Evolutionary conservation across 2,329 filamentous ascomycete species (phyloP), one percentile per base, ranked within the genome.

Genomic region (Aspergillus transmontanensis): DNA sequence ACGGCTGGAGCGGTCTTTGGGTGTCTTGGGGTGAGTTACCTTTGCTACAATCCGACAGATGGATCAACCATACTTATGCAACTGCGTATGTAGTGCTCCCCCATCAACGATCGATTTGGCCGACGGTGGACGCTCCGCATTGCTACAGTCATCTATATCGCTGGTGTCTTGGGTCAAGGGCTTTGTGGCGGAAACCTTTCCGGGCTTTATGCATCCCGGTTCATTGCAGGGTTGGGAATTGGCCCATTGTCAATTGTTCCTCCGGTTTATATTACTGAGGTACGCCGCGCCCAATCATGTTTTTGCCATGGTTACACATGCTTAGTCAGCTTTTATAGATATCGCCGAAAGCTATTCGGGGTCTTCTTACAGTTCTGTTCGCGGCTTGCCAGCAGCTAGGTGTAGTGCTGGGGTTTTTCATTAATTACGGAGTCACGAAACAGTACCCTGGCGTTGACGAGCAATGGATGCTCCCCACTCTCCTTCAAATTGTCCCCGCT

Each of bases 401-500:
- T 4, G 64, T 70, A 3, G 66, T 68, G 0, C 62, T 70, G 26
- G 68, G 65, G 0, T 69, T 68, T 62, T 69, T 69, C 48, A 67
- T 68, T 46, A 69, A 68, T 54, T 69, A 68, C 43, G 67, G 67
- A 21, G 67, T 68, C 5, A 69, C 67, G 3, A 67, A 64, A 50
- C 21, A 54, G 14, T 68, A 67, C 30, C 61, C 59, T 0, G 60
- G 60, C 6, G 60, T 58, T 7, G 64, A 70, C 57, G 66, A 46
- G 19, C 68, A 70, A 58, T 71, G 69, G 68, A 71, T 71, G 65
- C 61, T 70, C 16, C 67, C 69, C 3, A 70, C 67, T 2, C 61
- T 70, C 1, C 61, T 69, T 4, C 68, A 70, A 46, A 46, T 70
- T 12, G 46, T 71, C 0, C 67, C 67, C 0, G 68, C 68, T 4